Evolutionary conservation across 2,329 filamentous ascomycete species (phyloP), one percentile per base, ranked within the genome.

Genomic region (Fusarium proliferatum): DNA sequence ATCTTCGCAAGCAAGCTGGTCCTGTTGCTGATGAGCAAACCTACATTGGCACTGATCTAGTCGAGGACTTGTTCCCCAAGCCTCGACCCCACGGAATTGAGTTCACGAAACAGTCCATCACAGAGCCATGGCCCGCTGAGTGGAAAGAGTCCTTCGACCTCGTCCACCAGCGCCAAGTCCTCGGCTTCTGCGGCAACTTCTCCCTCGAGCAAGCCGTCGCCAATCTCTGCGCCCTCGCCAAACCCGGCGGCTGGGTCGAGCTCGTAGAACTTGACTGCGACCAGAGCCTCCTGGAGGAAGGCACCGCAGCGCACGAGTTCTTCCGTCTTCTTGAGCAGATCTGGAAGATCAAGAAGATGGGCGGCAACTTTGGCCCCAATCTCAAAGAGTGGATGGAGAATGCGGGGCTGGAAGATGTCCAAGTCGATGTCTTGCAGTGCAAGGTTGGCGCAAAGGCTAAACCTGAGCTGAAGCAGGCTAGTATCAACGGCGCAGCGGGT

Each of bases 311-410:
- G 10, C 58, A 30, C 15, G 58, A 61, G 36, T 53, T 61, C 58
- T 61, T 61, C 36, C 58, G 30, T 30, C 58, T 61, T 6, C 36
- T 61, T 2, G 58, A 61, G 58, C 58, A 61, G 46, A 61, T 61
- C 28, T 61, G 58, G 58, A 61, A 61, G 45, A 61, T 61, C 21
- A 61, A 61, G 58, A 61, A 61, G 46, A 61, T 61, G 58, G 58
- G 58, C 11, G 58, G 58, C 2, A 61, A 61, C 36, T 61, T 61
- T 42, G 58, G 58, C 0, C 58, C 58, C 5, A 42, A 53, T 9
- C 58, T 61, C 17, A 61, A 61, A 6, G 58, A 53, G 45, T 61
- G 58, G 58, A 61, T 61, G 58, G 58, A 53, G 45, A 61, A 61
- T 34, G 46, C 58, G 12, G 58, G 58, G 16, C 46, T 61, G 12